Percentiles rank a stretch among this genome's conserved stretches.
Evolutionary conservation across 208 protist species (phyloP).

Genomic region (Leishmania mexicana): DNA sequence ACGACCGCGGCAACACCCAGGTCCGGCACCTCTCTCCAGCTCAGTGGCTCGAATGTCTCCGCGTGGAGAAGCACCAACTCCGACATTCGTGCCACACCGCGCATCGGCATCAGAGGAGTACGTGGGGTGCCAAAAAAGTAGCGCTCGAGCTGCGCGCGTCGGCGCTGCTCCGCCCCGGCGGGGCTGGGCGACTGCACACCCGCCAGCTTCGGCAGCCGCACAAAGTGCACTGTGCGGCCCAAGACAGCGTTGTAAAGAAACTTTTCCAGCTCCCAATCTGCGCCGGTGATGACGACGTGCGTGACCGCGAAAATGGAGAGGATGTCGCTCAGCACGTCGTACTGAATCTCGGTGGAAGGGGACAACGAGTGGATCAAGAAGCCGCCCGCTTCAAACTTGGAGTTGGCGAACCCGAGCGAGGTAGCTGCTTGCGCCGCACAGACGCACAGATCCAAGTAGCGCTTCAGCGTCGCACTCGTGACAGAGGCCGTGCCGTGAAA

Average conservation of each 20-base stretch:
- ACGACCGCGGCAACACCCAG: slow-evolving; percentile 67
- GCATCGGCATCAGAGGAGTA: slow-evolving; percentile 54
- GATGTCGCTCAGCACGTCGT: slow-evolving; percentile 68
- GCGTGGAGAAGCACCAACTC: slow-evolving; percentile 79
- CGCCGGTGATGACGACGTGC: slow-evolving; percentile 75
- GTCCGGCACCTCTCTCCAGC: slow-evolving; percentile 51
- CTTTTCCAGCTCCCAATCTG: slow-evolving; percentile 56
- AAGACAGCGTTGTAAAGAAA: slow-evolving; percentile 50
- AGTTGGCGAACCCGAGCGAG: slow-evolving; percentile 48
- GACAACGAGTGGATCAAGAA: slow-evolving; percentile 83
- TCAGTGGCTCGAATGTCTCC: slow-evolving; percentile 53
- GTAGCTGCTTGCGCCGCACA: slow-evolving; percentile 50
- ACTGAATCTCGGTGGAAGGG: slow-evolving; percentile 57
- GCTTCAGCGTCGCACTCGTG: slow-evolving; percentile 53
- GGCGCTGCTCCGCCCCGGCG: slow-evolving; percentile 25
- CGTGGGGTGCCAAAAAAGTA: slow-evolving; percentile 79
- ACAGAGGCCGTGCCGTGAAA: slow-evolving; percentile 75
- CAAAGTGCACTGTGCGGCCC: slow-evolving; percentile 45
- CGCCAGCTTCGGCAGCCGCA: slow-evolving; percentile 50
- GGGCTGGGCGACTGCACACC: slow-evolving; percentile 35
- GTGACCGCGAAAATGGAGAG: slow-evolving; percentile 78
- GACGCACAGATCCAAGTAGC: slow-evolving; percentile 82
- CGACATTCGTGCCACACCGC: slow-evolving; percentile 53
- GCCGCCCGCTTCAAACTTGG: slow-evolving; percentile 63
- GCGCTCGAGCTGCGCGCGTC: slow-evolving; percentile 44